Conservation (phyloP, 208 protist species). For the Trypanosoma caninum region DNA sequence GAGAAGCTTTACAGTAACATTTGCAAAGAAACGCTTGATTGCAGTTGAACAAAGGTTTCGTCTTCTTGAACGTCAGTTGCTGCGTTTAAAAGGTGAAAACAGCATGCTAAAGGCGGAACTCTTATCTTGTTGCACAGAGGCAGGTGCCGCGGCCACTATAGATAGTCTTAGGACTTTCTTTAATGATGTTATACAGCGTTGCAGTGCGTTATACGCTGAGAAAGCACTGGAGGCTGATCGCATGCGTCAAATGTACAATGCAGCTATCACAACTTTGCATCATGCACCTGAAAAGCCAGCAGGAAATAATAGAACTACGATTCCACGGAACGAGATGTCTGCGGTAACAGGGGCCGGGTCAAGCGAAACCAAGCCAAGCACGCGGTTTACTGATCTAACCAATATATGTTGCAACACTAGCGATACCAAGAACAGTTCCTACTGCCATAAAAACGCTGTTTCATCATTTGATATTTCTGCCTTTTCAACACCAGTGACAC, state of each 20-base stretch:
- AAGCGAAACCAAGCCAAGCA: no score
- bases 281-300: not conserved
- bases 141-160: not conserved
- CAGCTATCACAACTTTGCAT: not conserved
- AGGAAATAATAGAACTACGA: not conserved
- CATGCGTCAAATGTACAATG: not conserved
- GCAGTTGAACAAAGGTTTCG: conserved; percentile 11
- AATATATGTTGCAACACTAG: no score
- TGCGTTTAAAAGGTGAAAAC: conserved; percentile 14
- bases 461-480: not conserved
- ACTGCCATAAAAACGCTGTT: not conserved
- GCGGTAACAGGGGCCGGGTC: no score
- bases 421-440: not conserved
- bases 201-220: conserved; percentile 2
- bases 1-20: not conserved
- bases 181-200: conserved; percentile 14
- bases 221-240: not conserved
- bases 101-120: conserved; percentile 3
- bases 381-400: no score
- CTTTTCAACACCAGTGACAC: not conserved
- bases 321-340: no score
- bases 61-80: conserved; percentile 10
- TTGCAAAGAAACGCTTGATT: not conserved
- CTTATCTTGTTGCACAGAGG: not conserved
- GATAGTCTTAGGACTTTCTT: conserved; percentile 3